Base-by-base conservation (phyloP, 1,139 yeast species). In the Candida freyschussii region DNA sequence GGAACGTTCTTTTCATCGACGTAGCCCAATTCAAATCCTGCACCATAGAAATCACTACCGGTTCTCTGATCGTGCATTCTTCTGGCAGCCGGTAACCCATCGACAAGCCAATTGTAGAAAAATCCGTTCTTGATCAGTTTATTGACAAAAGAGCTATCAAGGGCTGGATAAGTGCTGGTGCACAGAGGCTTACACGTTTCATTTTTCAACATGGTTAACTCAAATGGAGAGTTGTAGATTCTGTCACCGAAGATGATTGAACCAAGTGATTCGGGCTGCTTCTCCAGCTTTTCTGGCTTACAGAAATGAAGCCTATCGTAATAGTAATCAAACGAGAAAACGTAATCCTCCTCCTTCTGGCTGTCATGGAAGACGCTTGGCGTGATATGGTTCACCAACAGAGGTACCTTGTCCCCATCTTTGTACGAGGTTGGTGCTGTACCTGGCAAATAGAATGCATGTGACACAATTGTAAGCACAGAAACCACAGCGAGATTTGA, bases 201-300 rank as follows among this genome's bases (percentile, higher is more conserved):
- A 43, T 82, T 72, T 56, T 84, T 72, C 47, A 83, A 67, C 95
- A 91, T 84, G 30, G 72, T 67, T 45, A 91, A 65, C 36, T 81
- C 73, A 52, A 84, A 86, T 3, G 97, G 96, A 7, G 97, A 86
- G 54, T 85, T 81, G 67, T 84, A 87, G 44, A 91, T 87, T 55
- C 98, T 72, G 60, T 91, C 98, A 41, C 99, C 98, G 59, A 93
- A 87, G 37, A 91, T 69, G 44, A 91, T 81, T 2, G 96, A 80
- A 7, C 99, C 99, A 33, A 91, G 68, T 10, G 94, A 81, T 60
- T 89, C 97, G 48, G 86, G 76, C 57, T 86, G 95, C 47, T 81
- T 79, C 47, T 69, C 66, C 17, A 62, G 46, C 8, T 48, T 44
- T 20, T 69, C 79, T 1, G 97, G 98, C 39, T 58, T 56, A 61